Evolutionary conservation across 2,329 filamentous ascomycete species (phyloP).

Genomic region (Scedosporium boydii): DNA sequence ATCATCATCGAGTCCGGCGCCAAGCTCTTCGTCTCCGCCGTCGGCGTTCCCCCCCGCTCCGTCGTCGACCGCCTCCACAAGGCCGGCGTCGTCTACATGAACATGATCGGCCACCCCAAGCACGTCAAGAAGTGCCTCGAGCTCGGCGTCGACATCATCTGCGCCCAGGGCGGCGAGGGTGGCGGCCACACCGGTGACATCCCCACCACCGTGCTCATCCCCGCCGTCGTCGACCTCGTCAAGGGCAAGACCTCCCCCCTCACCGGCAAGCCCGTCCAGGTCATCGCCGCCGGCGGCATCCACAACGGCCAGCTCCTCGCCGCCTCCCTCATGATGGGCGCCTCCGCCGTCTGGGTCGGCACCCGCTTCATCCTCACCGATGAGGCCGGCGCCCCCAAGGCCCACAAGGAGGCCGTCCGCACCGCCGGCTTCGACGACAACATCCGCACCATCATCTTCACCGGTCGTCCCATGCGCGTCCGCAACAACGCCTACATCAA

Average conservation of each 20-base stretch:
- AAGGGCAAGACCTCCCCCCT: slow-evolving; percentile 76
- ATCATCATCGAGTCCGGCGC: slow-evolving; percentile 89
- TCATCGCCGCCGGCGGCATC: slow-evolving; percentile 88
- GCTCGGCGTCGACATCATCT: slow-evolving; percentile 89
- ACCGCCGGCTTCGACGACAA: slow-evolving; percentile 94
- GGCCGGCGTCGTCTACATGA: slow-evolving; percentile 90
- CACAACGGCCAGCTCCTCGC: slow-evolving; percentile 88
- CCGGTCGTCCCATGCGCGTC: slow-evolving; percentile 86
- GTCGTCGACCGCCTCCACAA: slow-evolving; percentile 88
- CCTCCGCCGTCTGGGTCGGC: slow-evolving; percentile 88
- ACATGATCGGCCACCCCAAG: slow-evolving; percentile 99
- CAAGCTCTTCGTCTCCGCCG: slow-evolving; percentile 91
- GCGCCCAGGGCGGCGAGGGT: slow-evolving; percentile 94
- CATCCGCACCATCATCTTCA: slow-evolving; percentile 96
- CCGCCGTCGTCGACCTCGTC: slow-evolving; percentile 75
- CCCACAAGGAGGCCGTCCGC: slow-evolving; percentile 90
- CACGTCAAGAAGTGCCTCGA: slow-evolving; percentile 95
- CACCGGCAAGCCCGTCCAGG: slow-evolving; percentile 79
- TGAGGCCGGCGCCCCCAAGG: slow-evolving; percentile 86
- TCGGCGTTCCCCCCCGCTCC: slow-evolving; percentile 81
- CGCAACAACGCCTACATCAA: slow-evolving; percentile 88
- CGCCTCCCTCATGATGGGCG: slow-evolving; percentile 85
- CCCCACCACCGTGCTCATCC: slow-evolving; percentile 85
- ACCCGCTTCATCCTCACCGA: slow-evolving; percentile 91
- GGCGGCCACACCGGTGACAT: slow-evolving; percentile 95